Percentiles rank a stretch among this genome's conserved stretches.
Conservation (phyloP, 768 basidiomycete genomes). For the Kockovaella imperatae region DNA sequence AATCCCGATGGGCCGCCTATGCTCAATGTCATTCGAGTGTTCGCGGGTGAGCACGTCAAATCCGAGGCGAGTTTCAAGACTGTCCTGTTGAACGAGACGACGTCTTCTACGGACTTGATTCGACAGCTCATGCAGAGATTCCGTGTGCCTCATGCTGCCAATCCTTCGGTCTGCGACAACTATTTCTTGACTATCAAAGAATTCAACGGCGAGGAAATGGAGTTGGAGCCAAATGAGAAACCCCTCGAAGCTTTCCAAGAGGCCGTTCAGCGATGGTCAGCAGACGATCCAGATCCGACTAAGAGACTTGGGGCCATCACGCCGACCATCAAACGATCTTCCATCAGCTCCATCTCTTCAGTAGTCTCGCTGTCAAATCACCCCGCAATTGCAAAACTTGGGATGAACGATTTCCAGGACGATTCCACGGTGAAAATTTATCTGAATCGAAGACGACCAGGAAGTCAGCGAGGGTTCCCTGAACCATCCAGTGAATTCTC, state of each 20-base stretch:
- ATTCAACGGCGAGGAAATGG: slow-evolving; percentile 72
- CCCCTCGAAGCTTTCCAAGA: slow-evolving; percentile 88
- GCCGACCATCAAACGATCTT: slow-evolving; percentile 77
- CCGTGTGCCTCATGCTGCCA: slow-evolving; percentile 51
- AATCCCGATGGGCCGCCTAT: slow-evolving; percentile 65
- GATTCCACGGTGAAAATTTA: slow-evolving; percentile 97
- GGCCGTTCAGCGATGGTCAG: slow-evolving; percentile 53
- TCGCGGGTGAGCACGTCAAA: slow-evolving; percentile 81
- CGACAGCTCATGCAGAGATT: slow-evolving; percentile 92
- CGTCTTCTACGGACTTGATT: slow-evolving; percentile 74
- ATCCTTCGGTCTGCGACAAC: slow-evolving; percentile 54
- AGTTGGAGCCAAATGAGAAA: slow-evolving; percentile 59
- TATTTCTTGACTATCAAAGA: slow-evolving; percentile 93
- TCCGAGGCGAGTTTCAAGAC: slow-evolving; percentile 98
- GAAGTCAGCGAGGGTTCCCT: slow-evolving; percentile 16
- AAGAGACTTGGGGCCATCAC: slow-evolving; percentile 13
- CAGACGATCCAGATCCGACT: slow-evolving; percentile 48
- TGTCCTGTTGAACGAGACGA: slow-evolving; percentile 78
- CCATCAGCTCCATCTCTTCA: slow-evolving; percentile 89
- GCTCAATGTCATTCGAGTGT: slow-evolving; percentile 89
- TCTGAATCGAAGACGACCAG: slow-evolving; percentile 58
- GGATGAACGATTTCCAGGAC: slow-evolving; percentile 97
- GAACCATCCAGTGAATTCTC: slow-evolving; percentile 29
- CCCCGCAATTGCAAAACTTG: slow-evolving; percentile 85
- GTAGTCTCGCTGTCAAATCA: slow-evolving; percentile 84